These are phyloP conservation scores for Neurospora sp. DNA, from an alignment of 2,329 filamentous ascomycete genomes.

Conservation along the genomic window DNA sequence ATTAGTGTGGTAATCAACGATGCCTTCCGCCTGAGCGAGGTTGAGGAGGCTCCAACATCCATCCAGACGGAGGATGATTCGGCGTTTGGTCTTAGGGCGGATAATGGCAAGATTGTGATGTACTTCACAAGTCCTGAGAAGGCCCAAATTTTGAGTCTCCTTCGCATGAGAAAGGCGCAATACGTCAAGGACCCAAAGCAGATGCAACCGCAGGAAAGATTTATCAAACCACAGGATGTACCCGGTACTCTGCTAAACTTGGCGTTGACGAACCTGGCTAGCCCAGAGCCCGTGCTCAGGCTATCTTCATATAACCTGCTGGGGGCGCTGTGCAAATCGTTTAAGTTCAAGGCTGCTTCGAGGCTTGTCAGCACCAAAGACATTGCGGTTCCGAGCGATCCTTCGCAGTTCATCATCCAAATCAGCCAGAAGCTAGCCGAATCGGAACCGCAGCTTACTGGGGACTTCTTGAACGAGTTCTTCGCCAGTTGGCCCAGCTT, in stretches of 20 bases:
- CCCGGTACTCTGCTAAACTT: constrained; percentile 60
- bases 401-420: constrained; percentile 53
- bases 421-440: constrained; percentile 55
- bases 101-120: constrained; percentile 63
- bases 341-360: constrained; percentile 54
- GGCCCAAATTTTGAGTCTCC: constrained; percentile 51
- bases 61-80: constrained; percentile 58
- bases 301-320: constrained; percentile 59
- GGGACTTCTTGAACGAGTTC: constrained; percentile 63
- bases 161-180: constrained; percentile 53
- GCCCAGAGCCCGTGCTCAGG: constrained; percentile 48
- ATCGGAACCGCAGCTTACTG: constrained; percentile 57
- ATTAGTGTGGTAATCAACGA: constrained; percentile 59
- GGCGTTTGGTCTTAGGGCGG: constrained; percentile 56
- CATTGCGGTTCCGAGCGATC: constrained; percentile 52
- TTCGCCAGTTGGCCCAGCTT: constrained; percentile 65
- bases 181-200: constrained; percentile 48
- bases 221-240: constrained; percentile 61
- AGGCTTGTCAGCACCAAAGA: constrained; percentile 55
- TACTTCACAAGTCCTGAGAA: constrained; percentile 61
- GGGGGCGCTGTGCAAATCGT: constrained; percentile 56
- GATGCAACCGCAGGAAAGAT: constrained; percentile 52
- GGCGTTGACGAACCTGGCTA: constrained; percentile 56
- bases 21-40: constrained; percentile 57
- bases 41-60: constrained; percentile 57